Conservation (phyloP, 2,329 filamentous ascomycete species). For the Diaporthe vexans region DNA sequence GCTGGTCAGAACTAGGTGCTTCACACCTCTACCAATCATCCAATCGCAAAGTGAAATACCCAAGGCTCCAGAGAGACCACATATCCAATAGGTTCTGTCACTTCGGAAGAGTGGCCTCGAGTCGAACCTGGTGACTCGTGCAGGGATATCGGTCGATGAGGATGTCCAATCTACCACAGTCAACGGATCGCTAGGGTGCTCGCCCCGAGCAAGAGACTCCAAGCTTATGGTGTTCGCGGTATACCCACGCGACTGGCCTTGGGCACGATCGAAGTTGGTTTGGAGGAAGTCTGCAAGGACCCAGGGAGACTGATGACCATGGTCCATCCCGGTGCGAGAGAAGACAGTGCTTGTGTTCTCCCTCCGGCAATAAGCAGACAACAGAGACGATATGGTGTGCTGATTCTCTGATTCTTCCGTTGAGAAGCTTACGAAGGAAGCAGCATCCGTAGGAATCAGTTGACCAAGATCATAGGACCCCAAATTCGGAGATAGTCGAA, state of each 20-base stretch:
- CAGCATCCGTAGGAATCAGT: background rate
- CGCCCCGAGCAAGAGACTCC: background rate
- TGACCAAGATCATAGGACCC: background rate
- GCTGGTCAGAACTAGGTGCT: constrained; percentile 55
- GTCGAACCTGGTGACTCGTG: constrained; percentile 8
- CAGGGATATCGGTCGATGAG: background rate
- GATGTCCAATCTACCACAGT: constrained; percentile 26
- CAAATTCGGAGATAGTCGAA: background rate
- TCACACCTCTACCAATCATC: constrained; percentile 44
- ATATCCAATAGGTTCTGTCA: constrained; percentile 34
- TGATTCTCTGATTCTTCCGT: background rate
- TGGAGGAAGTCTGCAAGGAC: background rate
- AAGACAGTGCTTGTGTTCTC: background rate
- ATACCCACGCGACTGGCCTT: background rate
- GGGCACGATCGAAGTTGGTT: background rate
- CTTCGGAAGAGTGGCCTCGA: background rate
- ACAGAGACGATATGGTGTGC: constrained; percentile 6
- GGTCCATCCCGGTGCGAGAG: background rate
- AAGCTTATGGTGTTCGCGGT: background rate
- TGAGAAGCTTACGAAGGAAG: background rate
- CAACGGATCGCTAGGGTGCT: background rate
- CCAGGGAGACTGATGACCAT: background rate
- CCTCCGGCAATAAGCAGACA: background rate
- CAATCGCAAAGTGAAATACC: constrained; percentile 32
- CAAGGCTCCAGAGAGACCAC: constrained; percentile 31